Evolutionary conservation across 129 eudicot genomes (phyloP), one percentile per base, ranked within the genome.

Genomic region (Lonicera japonica): DNA sequence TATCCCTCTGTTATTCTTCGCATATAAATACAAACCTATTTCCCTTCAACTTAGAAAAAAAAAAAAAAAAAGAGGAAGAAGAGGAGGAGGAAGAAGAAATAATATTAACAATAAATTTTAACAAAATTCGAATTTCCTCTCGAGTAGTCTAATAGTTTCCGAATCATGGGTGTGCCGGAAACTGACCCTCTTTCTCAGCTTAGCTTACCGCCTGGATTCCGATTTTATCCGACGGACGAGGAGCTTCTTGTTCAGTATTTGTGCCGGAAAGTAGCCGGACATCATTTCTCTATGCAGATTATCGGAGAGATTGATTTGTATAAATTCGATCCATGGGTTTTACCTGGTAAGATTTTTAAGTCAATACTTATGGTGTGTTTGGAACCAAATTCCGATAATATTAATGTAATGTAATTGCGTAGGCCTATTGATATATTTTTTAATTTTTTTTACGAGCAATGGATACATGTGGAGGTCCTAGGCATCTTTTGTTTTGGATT

Each of bases 201-300:
- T 14, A 82, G 90, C 46, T 74, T 91, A 63, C 97, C 97, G 1
- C 97, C 97, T 25, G 97, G 97, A 5, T 91, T 91, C 61, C 80
- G 97, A 62, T 91, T 91, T 65, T 84, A 63, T 62, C 97, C 97
- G 6, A 91, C 97, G 0, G 97, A 91, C 59, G 97, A 91, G 53
- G 97, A 91, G 80, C 94, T 91, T n/a, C 21, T 91, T 17, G 97
- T 87, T 53, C 89, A 91, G 40, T 91, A 91, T 40, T 77, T 91
- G n/a, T 83, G 94, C 64, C 64, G 85, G 64, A 86, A 82, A 68
- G 82, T 91, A 10, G 95, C 90, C 16, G 94, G 90, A 3, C 70
- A 84, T 64, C 77, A 84, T 72, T 84, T 91, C 54, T 65, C 84
- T 16, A 69, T 84, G 8, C 82, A 73, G 34, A 84, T 91, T 12